These are phyloP conservation scores for Aspergillus bridgeri DNA, from an alignment of 495 filamentous ascomycete species.

Conservation along the genomic window DNA sequence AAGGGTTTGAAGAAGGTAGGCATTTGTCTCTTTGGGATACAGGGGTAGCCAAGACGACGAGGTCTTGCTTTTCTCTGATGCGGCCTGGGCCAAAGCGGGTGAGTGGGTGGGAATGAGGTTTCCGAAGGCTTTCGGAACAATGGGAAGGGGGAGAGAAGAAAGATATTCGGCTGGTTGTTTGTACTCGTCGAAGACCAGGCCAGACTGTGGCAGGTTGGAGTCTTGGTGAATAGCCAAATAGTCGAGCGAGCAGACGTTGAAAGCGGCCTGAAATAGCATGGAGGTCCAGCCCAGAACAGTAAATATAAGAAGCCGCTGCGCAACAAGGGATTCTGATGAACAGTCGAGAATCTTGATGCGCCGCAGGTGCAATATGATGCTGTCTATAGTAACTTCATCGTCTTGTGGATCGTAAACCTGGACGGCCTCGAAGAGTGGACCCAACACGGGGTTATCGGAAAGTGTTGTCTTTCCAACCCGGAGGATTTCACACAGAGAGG, in stretches of 20 bases:
- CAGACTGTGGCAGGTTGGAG: background rate
- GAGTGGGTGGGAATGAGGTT: background rate
- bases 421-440: background rate
- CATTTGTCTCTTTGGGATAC: background rate
- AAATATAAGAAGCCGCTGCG: background rate
- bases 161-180: background rate
- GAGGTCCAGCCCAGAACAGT: background rate
- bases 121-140: background rate
- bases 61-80: slow-evolving; percentile 3
- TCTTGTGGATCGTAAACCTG: background rate
- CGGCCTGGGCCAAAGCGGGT: background rate
- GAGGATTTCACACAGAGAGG: background rate
- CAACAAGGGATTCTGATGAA: background rate
- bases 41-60: background rate
- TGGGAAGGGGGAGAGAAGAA: background rate
- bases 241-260: background rate
- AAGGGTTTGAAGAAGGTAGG: background rate
- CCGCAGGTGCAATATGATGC: background rate
- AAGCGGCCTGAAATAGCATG: background rate
- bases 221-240: background rate
- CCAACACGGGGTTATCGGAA: background rate
- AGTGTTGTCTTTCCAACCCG: background rate
- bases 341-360: background rate
- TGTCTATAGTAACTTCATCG: background rate
- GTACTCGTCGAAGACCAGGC: background rate